Percentiles rank a stretch among this genome's conserved stretches.
These are phyloP conservation scores for Hypoxylon sp. DNA, from an alignment of 2,329 filamentous ascomycete genomes.

Conservation along the genomic window DNA sequence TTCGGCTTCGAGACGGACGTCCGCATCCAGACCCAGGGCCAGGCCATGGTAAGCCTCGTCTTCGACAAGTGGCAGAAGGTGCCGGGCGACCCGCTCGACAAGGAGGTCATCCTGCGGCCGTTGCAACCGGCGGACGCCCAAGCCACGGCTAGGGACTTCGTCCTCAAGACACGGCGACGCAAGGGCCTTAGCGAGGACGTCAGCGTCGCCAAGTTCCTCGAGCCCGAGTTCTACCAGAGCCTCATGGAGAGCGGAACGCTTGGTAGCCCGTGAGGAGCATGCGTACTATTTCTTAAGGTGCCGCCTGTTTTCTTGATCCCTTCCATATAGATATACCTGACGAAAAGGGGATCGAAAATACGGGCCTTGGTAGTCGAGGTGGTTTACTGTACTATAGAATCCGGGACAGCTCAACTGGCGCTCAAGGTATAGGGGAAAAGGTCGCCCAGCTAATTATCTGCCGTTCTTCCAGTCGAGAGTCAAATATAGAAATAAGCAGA, in stretches of 20 bases:
- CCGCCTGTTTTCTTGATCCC: neutral
- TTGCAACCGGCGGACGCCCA: slow-evolving; percentile 88
- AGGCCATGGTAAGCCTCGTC: slow-evolving; percentile 87
- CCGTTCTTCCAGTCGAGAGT: neutral
- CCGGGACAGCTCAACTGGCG: neutral
- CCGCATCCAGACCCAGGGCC: slow-evolving; percentile 92
- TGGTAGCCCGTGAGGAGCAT: slow-evolving; percentile 53
- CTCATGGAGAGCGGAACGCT: slow-evolving; percentile 89
- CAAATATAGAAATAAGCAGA: neutral
- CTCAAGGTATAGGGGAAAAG: neutral
- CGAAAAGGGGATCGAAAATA: neutral
- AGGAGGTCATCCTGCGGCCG: slow-evolving; percentile 80
- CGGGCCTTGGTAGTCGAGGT: neutral
- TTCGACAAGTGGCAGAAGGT: slow-evolving; percentile 98
- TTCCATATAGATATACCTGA: neutral
- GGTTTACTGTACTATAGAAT: slow-evolving; percentile 14
- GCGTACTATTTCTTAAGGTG: neutral
- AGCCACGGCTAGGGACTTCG: slow-evolving; percentile 92
- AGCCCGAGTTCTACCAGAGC: slow-evolving; percentile 89
- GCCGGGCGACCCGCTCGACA: slow-evolving; percentile 92
- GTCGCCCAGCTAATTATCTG: neutral
- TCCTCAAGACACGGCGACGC: slow-evolving; percentile 90
- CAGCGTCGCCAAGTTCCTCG: slow-evolving; percentile 93
- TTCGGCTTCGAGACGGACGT: slow-evolving; percentile 99
- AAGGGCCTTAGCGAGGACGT: slow-evolving; percentile 97